Base-by-base conservation (phyloP, 805 yeast species). In the Pichia cephalocereana region DNA sequence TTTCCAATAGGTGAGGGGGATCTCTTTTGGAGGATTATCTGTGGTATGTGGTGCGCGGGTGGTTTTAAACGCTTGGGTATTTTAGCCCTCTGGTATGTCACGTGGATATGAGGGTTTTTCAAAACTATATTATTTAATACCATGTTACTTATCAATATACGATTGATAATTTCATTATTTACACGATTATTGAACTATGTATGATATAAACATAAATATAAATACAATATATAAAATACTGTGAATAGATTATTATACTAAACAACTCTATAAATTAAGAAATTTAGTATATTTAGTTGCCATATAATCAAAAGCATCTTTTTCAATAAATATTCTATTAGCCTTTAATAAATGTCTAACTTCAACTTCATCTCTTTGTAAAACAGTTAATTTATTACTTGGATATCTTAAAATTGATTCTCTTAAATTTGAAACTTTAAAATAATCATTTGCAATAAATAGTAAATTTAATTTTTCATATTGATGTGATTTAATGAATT, bases 301-400 rank as follows among this genome's bases (percentile, higher is more conserved):
- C 48, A 80, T 69, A 72, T 80, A 82, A 60, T 81, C 78, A 55
- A 89, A 75, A 2, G 96, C 90, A 26, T 70, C 70, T 56, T 77
- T 69, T 65, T 88, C 96, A 50, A 89, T 76, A 56, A 79, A 78
- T 50, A 89, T 70, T 54, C 87, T 76, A 58, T 83, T 77, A 14
- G 96, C 91, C 66, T 80, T 83, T 52, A 90, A 75, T 45, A 90
- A 59, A 62, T 89, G 96, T 66, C 90, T 80, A 18, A 90, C 91
- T 61, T 83, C 86, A 37, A 88, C 78, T 23, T 83, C 84, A 59
- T 87, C 95, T 62, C 83, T 82, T 53, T 80, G 77, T 52, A 85
- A 67, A 34, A 89, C 79, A 51, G 75, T 83, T 41, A 86, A 76
- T 57, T 75, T 78, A 31, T 67, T 65, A 44, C 62, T 57, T 52